These are phyloP conservation scores for Tricholoma hemisulphureum DNA, from an alignment of 768 basidiomycete genomes.

Conservation along the genomic window DNA sequence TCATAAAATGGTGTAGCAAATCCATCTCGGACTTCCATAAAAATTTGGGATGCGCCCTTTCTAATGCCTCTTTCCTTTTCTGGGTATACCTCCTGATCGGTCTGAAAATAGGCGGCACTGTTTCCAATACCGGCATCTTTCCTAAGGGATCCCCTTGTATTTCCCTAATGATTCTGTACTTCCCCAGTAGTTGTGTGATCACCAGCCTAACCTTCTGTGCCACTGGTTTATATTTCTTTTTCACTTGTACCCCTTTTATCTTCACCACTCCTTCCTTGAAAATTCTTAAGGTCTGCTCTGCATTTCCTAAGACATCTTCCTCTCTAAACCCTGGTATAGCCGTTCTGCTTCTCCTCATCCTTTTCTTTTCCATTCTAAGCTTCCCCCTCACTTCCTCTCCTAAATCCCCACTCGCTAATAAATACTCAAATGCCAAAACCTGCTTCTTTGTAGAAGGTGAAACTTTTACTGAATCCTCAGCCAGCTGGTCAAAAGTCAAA, in stretches of 20 bases:
- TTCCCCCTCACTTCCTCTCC: background rate
- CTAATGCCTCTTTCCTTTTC: background rate
- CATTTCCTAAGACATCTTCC: background rate
- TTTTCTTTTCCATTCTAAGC: background rate
- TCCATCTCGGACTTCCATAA: background rate
- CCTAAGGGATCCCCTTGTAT: too few species aligned
- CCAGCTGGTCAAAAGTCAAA: too few species aligned
- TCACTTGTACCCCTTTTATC: background rate
- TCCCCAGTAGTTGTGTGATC: background rate
- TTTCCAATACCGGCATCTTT: too few species aligned
- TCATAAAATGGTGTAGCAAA: too few species aligned
- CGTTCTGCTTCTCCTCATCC: background rate
- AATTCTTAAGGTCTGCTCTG: background rate
- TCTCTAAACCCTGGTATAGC: background rate
- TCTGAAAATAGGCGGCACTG: background rate
- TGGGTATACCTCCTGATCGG: background rate
- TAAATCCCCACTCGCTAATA: background rate
- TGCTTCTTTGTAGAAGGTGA: too few species aligned
- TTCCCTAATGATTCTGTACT: background rate
- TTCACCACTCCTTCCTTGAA: background rate
- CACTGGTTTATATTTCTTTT: too few species aligned
- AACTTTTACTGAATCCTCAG: too few species aligned
- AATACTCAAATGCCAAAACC: too few species aligned
- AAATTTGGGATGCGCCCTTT: background rate
- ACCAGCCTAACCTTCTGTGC: too few species aligned